phyloP scores from a whole-genome alignment of 2,329 filamentous ascomycete genomes.

The Leptographium procerum region DNA sequence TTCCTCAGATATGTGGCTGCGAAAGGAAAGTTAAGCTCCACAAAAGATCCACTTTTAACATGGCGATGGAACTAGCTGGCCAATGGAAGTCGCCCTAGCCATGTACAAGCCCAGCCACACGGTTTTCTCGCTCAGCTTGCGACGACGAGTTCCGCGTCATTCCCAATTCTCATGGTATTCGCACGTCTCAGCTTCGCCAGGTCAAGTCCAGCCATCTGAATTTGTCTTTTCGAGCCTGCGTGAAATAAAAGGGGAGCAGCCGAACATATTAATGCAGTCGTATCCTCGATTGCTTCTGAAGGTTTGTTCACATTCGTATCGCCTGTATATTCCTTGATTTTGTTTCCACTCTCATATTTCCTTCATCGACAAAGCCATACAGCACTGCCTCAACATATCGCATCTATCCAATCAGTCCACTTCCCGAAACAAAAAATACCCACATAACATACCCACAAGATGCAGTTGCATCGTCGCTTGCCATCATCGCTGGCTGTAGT shows the following conservation, averaged over 20 bases:
- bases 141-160: not conserved
- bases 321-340: no score
- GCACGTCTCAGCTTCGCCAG: not conserved
- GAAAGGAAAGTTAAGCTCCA: no score
- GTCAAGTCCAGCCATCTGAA: not conserved
- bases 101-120: not conserved
- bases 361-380: not conserved
- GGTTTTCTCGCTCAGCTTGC: not conserved
- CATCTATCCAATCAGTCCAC: not conserved
- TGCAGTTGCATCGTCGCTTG: conserved; percentile 12
- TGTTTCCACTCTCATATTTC: not conserved
- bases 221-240: not conserved
- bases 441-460: conserved; percentile 4
- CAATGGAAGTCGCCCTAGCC: not conserved
- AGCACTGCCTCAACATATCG: not conserved
- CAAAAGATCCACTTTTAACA: no score
- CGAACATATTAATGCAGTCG: not conserved
- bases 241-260: not conserved
- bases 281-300: not conserved
- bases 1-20: no score
- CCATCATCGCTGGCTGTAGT: conserved; percentile 8
- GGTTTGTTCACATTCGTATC: not conserved
- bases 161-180: no score
- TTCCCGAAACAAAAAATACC: not conserved
- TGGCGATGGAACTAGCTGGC: not conserved